Conservation (phyloP, 352 stramenopile species). For the Phytophthora rubi region DNA sequence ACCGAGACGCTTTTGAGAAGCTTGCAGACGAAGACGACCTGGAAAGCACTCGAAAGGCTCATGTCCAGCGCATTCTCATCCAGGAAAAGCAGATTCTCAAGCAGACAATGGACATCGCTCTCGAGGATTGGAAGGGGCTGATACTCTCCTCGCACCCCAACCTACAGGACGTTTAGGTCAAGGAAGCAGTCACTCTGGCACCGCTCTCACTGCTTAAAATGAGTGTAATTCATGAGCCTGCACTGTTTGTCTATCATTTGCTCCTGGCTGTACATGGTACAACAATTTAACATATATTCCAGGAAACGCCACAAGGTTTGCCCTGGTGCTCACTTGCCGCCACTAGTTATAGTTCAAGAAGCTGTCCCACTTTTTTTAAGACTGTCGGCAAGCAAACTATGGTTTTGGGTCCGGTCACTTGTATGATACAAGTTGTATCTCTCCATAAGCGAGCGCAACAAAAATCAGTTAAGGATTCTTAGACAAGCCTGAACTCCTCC, state of each 20-base stretch:
- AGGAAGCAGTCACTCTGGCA: neutral
- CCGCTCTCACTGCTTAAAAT: neutral
- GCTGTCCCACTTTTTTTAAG: neutral
- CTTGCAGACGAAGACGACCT: conserved; percentile 11
- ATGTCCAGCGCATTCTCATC: conserved; percentile 54
- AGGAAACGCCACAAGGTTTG: neutral
- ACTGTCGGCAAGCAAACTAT: neutral
- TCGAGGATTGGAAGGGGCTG: conserved; percentile 55
- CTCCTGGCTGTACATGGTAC: neutral
- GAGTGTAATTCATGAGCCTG: neutral
- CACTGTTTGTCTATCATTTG: neutral
- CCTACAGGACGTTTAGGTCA: conserved; percentile 40
- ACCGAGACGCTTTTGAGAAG: conserved; percentile 21
- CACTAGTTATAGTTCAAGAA: neutral
- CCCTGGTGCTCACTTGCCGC: neutral
- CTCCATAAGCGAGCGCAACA: too few relatives aligned
- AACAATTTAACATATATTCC: neutral
- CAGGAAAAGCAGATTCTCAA: conserved; percentile 71
- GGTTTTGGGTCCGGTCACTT: neutral
- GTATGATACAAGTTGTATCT: too few relatives aligned
- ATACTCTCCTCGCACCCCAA: conserved; percentile 54
- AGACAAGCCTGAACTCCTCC: neutral
- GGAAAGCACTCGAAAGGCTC: conserved; percentile 25
- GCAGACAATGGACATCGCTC: conserved; percentile 50
- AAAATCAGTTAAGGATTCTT: neutral